A percentile compares a stretch with the other conserved stretches of the same genome.
Conservation (phyloP, 148 eudicot species). For the Rhododendron molle region DNA sequence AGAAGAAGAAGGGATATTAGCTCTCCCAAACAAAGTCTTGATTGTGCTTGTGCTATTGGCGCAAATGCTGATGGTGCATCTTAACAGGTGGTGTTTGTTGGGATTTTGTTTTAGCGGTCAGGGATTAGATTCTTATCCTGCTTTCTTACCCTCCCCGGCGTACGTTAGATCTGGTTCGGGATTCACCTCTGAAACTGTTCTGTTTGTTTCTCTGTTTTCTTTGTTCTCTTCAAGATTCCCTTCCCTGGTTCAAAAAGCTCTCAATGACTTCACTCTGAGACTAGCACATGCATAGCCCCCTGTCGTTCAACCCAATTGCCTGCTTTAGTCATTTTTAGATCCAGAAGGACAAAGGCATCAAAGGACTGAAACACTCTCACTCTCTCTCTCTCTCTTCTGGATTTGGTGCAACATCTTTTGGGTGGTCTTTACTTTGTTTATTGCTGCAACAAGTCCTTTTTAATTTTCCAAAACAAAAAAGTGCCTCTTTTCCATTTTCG, state of each 20-base stretch:
- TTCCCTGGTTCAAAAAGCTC: neutral
- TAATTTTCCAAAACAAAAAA: slow-evolving; percentile 4
- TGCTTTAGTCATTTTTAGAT: neutral
- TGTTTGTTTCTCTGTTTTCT: neutral
- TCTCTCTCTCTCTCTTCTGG: slow-evolving; percentile 1
- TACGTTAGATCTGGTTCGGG: slow-evolving; percentile 13
- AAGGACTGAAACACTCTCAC: neutral
- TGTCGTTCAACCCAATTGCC: neutral
- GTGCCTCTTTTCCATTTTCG: slow-evolving; percentile 1
- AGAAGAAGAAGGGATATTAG: neutral
- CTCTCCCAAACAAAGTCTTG: neutral
- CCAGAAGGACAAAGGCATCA: neutral
- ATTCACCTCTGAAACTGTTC: neutral
- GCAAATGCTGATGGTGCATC: neutral
- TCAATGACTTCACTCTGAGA: neutral
- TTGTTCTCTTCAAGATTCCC: neutral
- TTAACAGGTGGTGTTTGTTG: slow-evolving; percentile 1
- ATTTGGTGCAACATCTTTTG: slow-evolving; percentile 17
- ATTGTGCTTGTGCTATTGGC: neutral
- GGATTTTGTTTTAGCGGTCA: neutral
- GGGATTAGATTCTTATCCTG: neutral
- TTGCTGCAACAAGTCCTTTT: slow-evolving; percentile 4
- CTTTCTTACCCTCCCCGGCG: slow-evolving; percentile 6
- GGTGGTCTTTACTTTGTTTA: slow-evolving; percentile 11
- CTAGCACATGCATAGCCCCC: neutral